Conservation (phyloP, 2,329 filamentous ascomycete species). For the Paradendryphiella salina region DNA sequence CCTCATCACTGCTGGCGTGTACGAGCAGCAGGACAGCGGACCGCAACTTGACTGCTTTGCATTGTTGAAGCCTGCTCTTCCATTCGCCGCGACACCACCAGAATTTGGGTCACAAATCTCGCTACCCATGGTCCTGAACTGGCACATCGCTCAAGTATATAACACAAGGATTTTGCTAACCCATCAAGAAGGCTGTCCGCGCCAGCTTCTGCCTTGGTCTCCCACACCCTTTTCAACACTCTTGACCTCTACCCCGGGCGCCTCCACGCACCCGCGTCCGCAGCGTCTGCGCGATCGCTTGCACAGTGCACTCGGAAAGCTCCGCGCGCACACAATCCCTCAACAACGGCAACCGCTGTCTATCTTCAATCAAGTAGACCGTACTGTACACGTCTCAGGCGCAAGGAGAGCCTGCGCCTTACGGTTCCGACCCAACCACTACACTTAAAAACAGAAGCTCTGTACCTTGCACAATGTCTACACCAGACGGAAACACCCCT, state of each 20-base stretch:
- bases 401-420: not conserved
- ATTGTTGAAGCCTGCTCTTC: constrained; percentile 1
- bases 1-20: not conserved
- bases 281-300: no score
- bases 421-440: not conserved
- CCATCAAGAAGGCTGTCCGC: constrained; percentile 14
- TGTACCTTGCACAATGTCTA: constrained; percentile 17
- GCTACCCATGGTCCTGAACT: constrained; percentile 2
- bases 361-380: not conserved
- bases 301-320: no score
- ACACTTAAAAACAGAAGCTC: not conserved
- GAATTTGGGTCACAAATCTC: constrained; percentile 7
- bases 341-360: not conserved
- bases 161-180: constrained; percentile 10
- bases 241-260: constrained; percentile 2
- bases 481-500: constrained; percentile 8
- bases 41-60: not conserved
- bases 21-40: no score
- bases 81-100: constrained; percentile 2
- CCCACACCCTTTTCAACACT: constrained; percentile 6
- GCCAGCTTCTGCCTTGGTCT: constrained; percentile 24
- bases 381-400: not conserved
- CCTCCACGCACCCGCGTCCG: not conserved
- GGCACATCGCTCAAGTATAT: not conserved
- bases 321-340: not conserved